phyloP scores from a whole-genome alignment of 176 grass and related monocot genomes.

The Eleusine coracana region DNA sequence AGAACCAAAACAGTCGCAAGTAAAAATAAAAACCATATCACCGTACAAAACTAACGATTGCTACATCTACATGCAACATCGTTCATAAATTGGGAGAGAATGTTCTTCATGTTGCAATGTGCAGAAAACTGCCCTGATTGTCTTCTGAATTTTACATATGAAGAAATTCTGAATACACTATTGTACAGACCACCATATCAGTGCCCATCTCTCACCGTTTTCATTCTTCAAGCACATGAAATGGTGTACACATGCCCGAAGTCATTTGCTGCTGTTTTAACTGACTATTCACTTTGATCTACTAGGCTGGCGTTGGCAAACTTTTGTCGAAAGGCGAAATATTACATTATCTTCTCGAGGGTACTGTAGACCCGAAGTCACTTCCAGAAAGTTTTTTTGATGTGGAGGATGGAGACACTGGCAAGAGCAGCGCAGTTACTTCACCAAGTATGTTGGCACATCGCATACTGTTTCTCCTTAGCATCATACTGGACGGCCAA shows the following conservation, averaged over 20 bases:
- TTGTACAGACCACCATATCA: slow-evolving; percentile 23
- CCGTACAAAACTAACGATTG: background rate
- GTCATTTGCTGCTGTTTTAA: background rate
- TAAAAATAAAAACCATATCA: background rate
- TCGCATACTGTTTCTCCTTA: background rate
- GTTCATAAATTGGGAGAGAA: background rate
- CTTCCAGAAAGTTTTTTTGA: slow-evolving; percentile 57
- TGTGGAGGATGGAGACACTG: slow-evolving; percentile 46
- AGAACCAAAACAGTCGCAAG: background rate
- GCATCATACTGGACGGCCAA: background rate
- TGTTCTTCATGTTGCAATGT: background rate
- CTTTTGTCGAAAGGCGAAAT: slow-evolving; percentile 55
- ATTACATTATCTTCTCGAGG: slow-evolving; percentile 77
- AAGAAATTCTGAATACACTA: slow-evolving; percentile 12
- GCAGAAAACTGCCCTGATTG: background rate
- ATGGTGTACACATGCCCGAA: too few relatives aligned
- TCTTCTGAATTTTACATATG: slow-evolving; percentile 37
- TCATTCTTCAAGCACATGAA: background rate
- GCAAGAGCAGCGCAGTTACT: slow-evolving; percentile 25
- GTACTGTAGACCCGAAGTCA: slow-evolving; percentile 48
- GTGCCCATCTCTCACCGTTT: background rate
- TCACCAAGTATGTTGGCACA: slow-evolving; percentile 47
- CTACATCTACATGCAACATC: background rate
- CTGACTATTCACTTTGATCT: slow-evolving; percentile 18
- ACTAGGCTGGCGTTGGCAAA: slow-evolving; percentile 53